A percentile compares a stretch with the other conserved stretches of the same genome.
These are phyloP conservation scores for Astragalus membranaceus DNA, from an alignment of 306 rosid species.

Conservation along the genomic window DNA sequence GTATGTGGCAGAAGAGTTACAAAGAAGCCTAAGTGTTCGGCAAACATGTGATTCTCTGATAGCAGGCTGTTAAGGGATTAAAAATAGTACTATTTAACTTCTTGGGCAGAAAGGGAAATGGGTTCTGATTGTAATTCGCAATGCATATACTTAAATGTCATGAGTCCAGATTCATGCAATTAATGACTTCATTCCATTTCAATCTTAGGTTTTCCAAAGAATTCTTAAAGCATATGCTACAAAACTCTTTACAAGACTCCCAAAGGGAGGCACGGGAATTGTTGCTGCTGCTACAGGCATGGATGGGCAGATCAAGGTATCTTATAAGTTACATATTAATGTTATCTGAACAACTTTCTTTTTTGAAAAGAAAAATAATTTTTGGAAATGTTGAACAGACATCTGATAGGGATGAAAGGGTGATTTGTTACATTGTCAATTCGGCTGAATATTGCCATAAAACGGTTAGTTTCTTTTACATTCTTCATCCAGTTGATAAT, in stretches of 20 bases:
- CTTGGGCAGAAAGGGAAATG: conserved; percentile 2
- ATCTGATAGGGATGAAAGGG: conserved; percentile 94
- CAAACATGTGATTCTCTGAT: neutral
- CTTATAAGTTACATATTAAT: conserved; percentile 11
- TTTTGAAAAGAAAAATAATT: neutral
- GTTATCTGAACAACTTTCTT: conserved; percentile 4
- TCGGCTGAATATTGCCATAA: conserved; percentile 96
- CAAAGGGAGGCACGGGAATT: conserved; percentile 95
- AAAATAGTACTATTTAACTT: neutral
- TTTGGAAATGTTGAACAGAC: conserved; percentile 59
- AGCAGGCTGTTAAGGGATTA: neutral
- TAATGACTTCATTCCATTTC: conserved; percentile 21
- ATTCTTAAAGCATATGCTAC: conserved; percentile 91
- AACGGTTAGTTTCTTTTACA: conserved; percentile 54
- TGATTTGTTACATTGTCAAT: conserved; percentile 93
- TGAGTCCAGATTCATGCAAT: conserved; percentile 1
- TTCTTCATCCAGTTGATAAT: conserved; percentile 14
- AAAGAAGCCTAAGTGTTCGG: neutral
- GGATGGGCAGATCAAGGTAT: conserved; percentile 99
- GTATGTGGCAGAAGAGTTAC: neutral
- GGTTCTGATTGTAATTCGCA: neutral
- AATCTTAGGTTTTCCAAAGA: conserved; percentile 85
- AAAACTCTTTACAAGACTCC: conserved; percentile 81
- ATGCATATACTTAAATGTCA: conserved; percentile 14
- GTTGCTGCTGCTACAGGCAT: conserved; percentile 99